Conservation (phyloP, 768 basidiomycete genomes). For the Rubroboletus pulcherrimus region DNA sequence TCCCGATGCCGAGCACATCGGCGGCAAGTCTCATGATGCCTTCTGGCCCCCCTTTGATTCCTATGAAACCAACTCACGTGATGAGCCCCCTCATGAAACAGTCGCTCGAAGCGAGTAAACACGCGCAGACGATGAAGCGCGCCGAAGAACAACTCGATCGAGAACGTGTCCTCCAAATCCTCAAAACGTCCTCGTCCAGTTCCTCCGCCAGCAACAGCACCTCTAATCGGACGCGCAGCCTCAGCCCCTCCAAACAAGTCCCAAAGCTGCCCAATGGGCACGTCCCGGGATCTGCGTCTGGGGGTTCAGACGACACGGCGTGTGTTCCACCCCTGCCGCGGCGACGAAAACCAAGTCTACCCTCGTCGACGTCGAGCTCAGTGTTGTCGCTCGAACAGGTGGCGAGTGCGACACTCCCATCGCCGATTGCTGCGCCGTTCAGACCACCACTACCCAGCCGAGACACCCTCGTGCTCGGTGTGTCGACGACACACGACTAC, state of each 20-base stretch:
- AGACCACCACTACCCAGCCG: conserved; percentile 26
- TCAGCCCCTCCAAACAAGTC: conserved; percentile 27
- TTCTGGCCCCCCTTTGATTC: conserved; percentile 21
- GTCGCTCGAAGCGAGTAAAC: conserved; percentile 68
- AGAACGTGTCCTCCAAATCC: conserved; percentile 65
- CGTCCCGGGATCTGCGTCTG: neutral
- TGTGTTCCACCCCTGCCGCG: conserved; percentile 35
- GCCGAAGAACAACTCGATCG: conserved; percentile 65
- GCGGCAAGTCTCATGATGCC: conserved; percentile 1
- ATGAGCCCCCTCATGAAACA: conserved; percentile 70
- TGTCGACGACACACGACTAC: conserved; percentile 5
- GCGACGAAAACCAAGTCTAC: conserved; percentile 32
- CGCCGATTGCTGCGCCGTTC: conserved; percentile 6
- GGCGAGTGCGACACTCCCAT: conserved; percentile 34
- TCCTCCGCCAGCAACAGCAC: conserved; percentile 12
- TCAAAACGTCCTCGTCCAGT: conserved; percentile 54
- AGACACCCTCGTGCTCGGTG: conserved; percentile 7
- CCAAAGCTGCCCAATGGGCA: conserved; percentile 3
- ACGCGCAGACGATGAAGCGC: conserved; percentile 65
- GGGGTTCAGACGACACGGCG: conserved; percentile 20
- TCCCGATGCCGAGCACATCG: conserved; percentile 1
- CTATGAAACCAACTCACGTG: conserved; percentile 38
- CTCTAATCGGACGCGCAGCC: conserved; percentile 27
- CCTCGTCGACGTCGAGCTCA: conserved; percentile 34
- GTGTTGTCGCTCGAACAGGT: conserved; percentile 40